Evolutionary conservation across 2,329 filamentous ascomycete genomes (phyloP).

Genomic region (Coniochaeta sp.): DNA sequence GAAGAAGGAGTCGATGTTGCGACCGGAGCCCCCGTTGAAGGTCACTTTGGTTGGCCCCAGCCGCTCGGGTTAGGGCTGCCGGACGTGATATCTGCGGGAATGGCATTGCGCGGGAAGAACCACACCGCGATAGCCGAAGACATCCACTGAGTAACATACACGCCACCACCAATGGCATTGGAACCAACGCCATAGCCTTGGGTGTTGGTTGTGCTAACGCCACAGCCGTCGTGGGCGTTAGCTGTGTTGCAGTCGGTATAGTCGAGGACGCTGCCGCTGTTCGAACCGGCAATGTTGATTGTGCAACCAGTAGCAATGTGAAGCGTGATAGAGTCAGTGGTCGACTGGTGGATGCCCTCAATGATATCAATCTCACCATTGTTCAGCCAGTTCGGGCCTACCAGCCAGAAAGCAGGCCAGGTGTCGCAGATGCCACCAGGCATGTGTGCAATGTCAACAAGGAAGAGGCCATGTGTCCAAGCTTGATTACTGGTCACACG

Average conservation of each 20-base stretch:
- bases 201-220: not conserved
- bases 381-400: not conserved
- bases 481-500: not conserved
- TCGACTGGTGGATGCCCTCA: not conserved
- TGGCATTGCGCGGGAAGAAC: conserved; percentile 23
- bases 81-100: conserved; percentile 25
- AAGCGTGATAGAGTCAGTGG: too few relatives aligned
- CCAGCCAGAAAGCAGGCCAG: not conserved
- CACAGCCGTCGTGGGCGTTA: not conserved
- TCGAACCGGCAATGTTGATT: too few relatives aligned
- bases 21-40: conserved; percentile 45
- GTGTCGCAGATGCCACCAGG: not conserved
- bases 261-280: too few relatives aligned
- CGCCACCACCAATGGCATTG: conserved; percentile 21
- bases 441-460: not conserved
- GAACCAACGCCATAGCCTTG: not conserved
- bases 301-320: too few relatives aligned
- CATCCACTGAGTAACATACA: conserved; percentile 36
- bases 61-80: conserved; percentile 48
- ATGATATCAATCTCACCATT: not conserved
- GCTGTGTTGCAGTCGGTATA: not conserved
- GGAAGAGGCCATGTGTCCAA: not conserved
- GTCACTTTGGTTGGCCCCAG: conserved; percentile 59
- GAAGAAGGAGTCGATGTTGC: conserved; percentile 58
- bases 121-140: conserved; percentile 31